These are phyloP conservation scores for Phytopythium sindhum DNA, from an alignment of 352 stramenopile species.

Conservation along the genomic window DNA sequence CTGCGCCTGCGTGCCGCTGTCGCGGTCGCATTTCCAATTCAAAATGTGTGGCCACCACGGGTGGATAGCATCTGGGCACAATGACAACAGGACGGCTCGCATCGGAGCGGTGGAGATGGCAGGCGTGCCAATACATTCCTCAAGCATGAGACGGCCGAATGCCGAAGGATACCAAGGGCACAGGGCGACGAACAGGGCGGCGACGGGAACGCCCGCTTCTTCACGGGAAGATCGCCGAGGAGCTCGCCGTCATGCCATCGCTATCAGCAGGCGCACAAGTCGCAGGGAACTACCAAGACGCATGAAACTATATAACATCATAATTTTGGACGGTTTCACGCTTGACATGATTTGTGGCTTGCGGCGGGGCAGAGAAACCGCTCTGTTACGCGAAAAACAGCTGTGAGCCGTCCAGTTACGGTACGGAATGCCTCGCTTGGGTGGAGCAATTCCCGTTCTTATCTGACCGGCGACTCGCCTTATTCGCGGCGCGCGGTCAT, in stretches of 20 bases:
- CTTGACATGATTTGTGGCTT: background rate
- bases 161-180: background rate
- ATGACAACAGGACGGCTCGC: no score
- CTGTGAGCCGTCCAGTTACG: background rate
- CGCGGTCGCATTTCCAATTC: background rate
- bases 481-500: background rate
- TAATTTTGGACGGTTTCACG: background rate
- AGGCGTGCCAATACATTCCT: background rate
- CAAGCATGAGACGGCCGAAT: background rate
- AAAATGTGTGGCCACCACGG: background rate
- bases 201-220: background rate
- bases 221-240: background rate
- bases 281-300: background rate
- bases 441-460: background rate
- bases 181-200: background rate
- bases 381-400: background rate
- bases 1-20: background rate
- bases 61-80: no score
- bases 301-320: background rate
- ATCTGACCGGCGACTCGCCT: background rate
- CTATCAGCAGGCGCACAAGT: background rate
- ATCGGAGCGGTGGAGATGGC: no score
- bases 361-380: background rate
- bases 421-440: background rate
- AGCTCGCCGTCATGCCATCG: background rate